Conservation (phyloP, 2,329 filamentous ascomycete species). For the Phaeosphaeria sp. region DNA sequence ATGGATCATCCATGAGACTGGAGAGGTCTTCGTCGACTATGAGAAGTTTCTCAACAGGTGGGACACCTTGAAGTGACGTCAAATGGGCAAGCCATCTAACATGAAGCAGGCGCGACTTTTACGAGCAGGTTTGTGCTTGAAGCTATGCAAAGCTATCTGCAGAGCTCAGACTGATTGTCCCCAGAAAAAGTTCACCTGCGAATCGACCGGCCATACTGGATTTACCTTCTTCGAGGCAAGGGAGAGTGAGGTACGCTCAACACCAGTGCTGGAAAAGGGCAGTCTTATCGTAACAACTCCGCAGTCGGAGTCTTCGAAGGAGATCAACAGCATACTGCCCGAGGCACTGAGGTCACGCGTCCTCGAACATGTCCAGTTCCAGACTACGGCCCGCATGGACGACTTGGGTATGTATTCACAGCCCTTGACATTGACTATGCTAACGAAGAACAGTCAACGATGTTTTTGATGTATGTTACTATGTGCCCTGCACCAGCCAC, state of each 20-base stretch:
- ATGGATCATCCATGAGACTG: constrained; percentile 89
- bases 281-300: constrained; percentile 37
- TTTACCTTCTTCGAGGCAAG: constrained; percentile 92
- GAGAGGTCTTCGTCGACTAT: constrained; percentile 87
- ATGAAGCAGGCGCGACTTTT: constrained; percentile 80
- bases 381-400: constrained; percentile 83
- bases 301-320: constrained; percentile 71
- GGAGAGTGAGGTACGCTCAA: constrained; percentile 78
- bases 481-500: background rate
- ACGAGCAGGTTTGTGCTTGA: constrained; percentile 73
- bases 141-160: background rate
- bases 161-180: background rate
- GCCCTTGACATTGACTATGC: constrained; percentile 41
- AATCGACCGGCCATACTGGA: constrained; percentile 91
- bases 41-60: constrained; percentile 86
- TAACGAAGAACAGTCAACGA: constrained; percentile 37
- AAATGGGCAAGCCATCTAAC: constrained; percentile 24
- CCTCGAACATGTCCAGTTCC: constrained; percentile 87
- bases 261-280: constrained; percentile 28
- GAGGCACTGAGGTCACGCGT: constrained; percentile 91
- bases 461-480: constrained; percentile 35
- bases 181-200: constrained; percentile 88
- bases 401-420: constrained; percentile 64
- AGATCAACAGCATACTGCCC: constrained; percentile 91
- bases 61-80: constrained; percentile 45